A percentile compares a stretch with the other conserved stretches of the same genome.
Conservation (phyloP, 2,329 filamentous ascomycete species). For the Geosmithia morbida region DNA sequence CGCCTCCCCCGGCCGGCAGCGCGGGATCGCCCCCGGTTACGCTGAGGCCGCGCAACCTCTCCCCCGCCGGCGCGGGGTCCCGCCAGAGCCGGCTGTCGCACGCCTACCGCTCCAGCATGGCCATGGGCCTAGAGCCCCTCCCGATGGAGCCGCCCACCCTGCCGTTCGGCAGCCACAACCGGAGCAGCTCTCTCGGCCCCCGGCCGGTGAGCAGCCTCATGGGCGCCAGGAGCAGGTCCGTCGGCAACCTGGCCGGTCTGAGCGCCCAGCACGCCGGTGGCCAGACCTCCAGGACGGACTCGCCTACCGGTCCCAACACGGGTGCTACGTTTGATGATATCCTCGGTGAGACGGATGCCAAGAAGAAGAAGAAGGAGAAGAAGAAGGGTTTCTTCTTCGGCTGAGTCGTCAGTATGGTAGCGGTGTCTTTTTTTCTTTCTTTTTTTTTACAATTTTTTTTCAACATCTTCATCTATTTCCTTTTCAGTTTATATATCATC, state of each 20-base stretch:
- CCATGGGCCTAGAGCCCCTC: slow-evolving; percentile 26
- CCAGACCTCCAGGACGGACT: slow-evolving; percentile 5
- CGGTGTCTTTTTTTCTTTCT: neutral
- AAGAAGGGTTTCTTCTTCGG: slow-evolving; percentile 25
- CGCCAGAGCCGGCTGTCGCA: slow-evolving; percentile 17
- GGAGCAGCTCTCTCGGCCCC: slow-evolving; percentile 20
- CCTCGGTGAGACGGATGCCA: slow-evolving; percentile 17
- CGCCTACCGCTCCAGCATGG: slow-evolving; percentile 25
- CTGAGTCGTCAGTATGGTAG: slow-evolving; percentile 8
- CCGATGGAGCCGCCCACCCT: slow-evolving; percentile 17
- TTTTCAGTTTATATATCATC: too few species aligned
- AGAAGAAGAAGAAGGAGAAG: slow-evolving; percentile 18
- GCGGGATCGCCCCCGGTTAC: slow-evolving; percentile 14
- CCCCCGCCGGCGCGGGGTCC: slow-evolving; percentile 14
- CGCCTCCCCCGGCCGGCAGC: slow-evolving; percentile 9
- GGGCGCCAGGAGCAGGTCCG: slow-evolving; percentile 14
- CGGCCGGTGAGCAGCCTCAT: slow-evolving; percentile 16
- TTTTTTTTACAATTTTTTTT: too few species aligned
- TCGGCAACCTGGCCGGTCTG: slow-evolving; percentile 18
- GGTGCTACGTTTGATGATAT: slow-evolving; percentile 35
- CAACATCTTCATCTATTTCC: too few species aligned
- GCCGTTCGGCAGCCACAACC: slow-evolving; percentile 12
- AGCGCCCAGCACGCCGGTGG: slow-evolving; percentile 6
- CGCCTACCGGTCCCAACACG: slow-evolving; percentile 7
- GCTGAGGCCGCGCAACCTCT: slow-evolving; percentile 23